Evolutionary conservation across 1,284 basidiomycete genomes (phyloP).

Genomic region (Mycosarcoma mackinlayi): DNA sequence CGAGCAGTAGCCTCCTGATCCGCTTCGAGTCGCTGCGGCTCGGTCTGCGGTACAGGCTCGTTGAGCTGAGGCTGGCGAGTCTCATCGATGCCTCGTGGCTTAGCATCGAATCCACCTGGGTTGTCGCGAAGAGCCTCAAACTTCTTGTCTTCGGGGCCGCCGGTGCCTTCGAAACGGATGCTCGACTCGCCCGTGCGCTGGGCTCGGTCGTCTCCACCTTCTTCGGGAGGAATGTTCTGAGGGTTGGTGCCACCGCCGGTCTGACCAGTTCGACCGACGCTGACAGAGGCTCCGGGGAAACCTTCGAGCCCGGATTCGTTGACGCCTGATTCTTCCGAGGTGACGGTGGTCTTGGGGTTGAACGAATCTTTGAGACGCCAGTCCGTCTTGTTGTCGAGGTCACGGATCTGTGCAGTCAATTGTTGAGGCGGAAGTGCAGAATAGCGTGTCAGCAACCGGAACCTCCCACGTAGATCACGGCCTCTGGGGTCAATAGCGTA

Average conservation of each 20-base stretch:
- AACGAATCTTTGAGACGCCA: slow-evolving; percentile 46
- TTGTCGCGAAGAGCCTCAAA: slow-evolving; percentile 48
- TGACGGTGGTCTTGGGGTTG: slow-evolving; percentile 52
- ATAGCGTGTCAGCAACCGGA: too few species aligned
- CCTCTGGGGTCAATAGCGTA: too few species aligned
- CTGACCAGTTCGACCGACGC: slow-evolving; percentile 51
- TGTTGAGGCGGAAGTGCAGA: too few species aligned
- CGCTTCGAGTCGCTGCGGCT: slow-evolving; percentile 51
- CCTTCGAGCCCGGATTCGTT: slow-evolving; percentile 54
- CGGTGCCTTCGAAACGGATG: slow-evolving; percentile 55
- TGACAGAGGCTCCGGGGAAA: slow-evolving; percentile 53
- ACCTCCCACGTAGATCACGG: too few species aligned
- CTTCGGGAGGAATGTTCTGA: slow-evolving; percentile 57
- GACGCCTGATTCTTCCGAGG: slow-evolving; percentile 50
- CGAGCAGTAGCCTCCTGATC: slow-evolving; percentile 50
- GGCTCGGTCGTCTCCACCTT: slow-evolving; percentile 51
- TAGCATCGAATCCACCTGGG: slow-evolving; percentile 51
- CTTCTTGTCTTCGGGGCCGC: slow-evolving; percentile 58
- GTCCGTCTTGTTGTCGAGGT: slow-evolving; percentile 50
- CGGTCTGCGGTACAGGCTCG: slow-evolving; percentile 51
- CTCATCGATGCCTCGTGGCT: slow-evolving; percentile 44
- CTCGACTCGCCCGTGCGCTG: slow-evolving; percentile 52
- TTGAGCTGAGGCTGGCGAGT: slow-evolving; percentile 40
- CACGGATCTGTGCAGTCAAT: slow-evolving; percentile 30
- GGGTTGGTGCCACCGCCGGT: slow-evolving; percentile 58